A percentile compares a stretch with the other conserved stretches of the same genome.
Evolutionary conservation across 495 filamentous ascomycete genomes (phyloP).

Genomic region (Apiosordaria backusii): DNA sequence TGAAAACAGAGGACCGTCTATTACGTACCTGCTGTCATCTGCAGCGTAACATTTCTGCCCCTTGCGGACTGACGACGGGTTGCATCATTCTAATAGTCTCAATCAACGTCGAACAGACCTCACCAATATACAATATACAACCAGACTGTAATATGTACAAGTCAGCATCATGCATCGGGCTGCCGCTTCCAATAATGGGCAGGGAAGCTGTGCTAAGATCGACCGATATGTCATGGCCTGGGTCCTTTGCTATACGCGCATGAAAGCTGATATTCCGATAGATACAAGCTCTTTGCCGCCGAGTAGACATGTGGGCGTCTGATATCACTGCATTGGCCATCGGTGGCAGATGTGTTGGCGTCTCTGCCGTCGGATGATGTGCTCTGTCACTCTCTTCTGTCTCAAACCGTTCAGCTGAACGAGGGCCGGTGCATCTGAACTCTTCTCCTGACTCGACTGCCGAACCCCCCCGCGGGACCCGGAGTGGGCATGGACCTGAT

Average conservation of each 20-base stretch:
- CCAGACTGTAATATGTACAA: not conserved
- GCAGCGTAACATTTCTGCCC: constrained; percentile 1
- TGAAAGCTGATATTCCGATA: not conserved
- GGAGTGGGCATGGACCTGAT: constrained; percentile 10
- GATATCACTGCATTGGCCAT: not conserved
- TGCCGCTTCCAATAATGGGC: constrained; percentile 18
- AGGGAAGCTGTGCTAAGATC: constrained; percentile 30
- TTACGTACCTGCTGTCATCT: constrained; percentile 4
- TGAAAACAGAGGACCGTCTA: not conserved
- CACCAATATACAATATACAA: not conserved
- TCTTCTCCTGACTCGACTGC: constrained; percentile 16
- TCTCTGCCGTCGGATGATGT: not conserved
- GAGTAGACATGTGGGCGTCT: too few species aligned
- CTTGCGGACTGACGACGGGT: not conserved
- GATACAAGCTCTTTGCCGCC: not conserved
- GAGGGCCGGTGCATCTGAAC: not conserved
- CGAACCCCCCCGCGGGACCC: constrained; percentile 17
- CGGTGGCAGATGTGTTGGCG: too few species aligned
- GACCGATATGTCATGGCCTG: constrained; percentile 21
- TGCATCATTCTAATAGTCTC: constrained; percentile 1
- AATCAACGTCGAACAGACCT: not conserved
- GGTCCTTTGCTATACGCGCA: constrained; percentile 7
- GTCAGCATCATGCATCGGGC: constrained; percentile 11
- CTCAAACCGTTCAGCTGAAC: not conserved
- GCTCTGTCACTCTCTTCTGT: not conserved